Percentiles rank a stretch among this genome's conserved stretches.
Evolutionary conservation across 2,329 filamentous ascomycete species (phyloP).

Genomic region (Beauveria caledonica): DNA sequence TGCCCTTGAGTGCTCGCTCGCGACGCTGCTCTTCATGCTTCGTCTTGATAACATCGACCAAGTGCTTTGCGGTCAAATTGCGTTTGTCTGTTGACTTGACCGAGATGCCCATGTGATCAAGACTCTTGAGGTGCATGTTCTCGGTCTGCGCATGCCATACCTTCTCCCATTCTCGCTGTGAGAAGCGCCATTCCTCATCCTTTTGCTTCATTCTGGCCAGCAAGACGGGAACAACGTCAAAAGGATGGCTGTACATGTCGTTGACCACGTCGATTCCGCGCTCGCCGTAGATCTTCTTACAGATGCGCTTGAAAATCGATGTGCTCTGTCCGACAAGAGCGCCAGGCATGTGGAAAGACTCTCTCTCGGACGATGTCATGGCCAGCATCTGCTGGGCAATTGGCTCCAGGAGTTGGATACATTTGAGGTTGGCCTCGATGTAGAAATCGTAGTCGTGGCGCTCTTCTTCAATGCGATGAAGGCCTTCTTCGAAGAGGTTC

Average conservation of each 20-base stretch:
- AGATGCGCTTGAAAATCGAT: conserved; percentile 91
- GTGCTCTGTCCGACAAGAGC: conserved; percentile 89
- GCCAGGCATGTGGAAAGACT: conserved; percentile 68
- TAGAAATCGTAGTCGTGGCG: conserved; percentile 98
- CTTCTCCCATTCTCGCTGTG: conserved; percentile 96
- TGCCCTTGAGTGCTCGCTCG: conserved; percentile 53
- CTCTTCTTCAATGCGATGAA: conserved; percentile 95
- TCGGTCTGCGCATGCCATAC: conserved; percentile 96
- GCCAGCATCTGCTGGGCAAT: conserved; percentile 84
- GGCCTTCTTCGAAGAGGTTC: conserved; percentile 87
- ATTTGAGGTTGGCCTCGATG: conserved; percentile 89
- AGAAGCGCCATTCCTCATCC: conserved; percentile 95
- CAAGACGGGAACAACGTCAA: conserved; percentile 80
- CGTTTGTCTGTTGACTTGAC: conserved; percentile 87
- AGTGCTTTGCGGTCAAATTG: conserved; percentile 79
- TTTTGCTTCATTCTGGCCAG: conserved; percentile 89
- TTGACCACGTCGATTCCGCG: conserved; percentile 77
- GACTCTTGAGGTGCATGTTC: conserved; percentile 87
- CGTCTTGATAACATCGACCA: conserved; percentile 84
- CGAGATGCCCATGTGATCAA: conserved; percentile 92
- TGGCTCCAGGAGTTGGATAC: conserved; percentile 91
- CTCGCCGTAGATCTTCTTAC: conserved; percentile 96
- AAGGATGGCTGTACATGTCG: conserved; percentile 77
- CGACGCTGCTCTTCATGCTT: conserved; percentile 87
- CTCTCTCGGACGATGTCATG: conserved; percentile 64